Conservation (phyloP, 2,329 filamentous ascomycete species). For the Alternaria novae-zelandiae region DNA sequence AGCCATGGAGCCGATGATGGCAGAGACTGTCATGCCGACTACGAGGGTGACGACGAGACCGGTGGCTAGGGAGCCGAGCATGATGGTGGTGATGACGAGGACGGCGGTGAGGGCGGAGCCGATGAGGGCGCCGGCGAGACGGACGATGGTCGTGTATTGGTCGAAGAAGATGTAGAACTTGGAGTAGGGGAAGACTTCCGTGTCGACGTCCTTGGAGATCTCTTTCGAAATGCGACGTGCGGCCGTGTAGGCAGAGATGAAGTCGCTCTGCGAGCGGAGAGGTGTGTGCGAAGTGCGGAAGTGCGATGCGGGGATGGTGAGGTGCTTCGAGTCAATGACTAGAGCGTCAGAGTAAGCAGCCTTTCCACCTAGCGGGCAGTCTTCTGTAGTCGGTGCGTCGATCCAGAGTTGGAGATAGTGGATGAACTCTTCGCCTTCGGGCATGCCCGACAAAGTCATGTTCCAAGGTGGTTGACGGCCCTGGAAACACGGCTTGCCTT, state of each 20-base stretch:
- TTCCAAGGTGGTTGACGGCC: conserved; percentile 84
- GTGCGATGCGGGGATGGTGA: conserved; percentile 80
- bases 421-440: conserved; percentile 88
- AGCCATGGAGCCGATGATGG: conserved; percentile 96
- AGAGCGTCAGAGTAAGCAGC: conserved; percentile 87
- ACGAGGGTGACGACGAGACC: conserved; percentile 83
- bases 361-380: conserved; percentile 86
- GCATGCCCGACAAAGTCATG: conserved; percentile 87
- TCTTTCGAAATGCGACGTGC: conserved; percentile 86
- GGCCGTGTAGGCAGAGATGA: conserved; percentile 87
- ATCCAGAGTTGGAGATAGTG: conserved; percentile 86
- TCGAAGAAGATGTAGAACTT: conserved; percentile 99
- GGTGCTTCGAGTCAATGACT: conserved; percentile 71
- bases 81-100: conserved; percentile 75
- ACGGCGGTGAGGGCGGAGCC: conserved; percentile 86
- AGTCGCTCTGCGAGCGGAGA: conserved; percentile 85
- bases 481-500: conserved; percentile 76
- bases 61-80: conserved; percentile 84
- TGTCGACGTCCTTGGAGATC: conserved; percentile 72
- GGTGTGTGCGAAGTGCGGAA: conserved; percentile 92
- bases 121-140: conserved; percentile 78
- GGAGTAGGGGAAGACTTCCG: conserved; percentile 93
- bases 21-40: conserved; percentile 90
- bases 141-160: conserved; percentile 87
- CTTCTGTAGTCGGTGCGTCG: conserved; percentile 75